phyloP scores from a whole-genome alignment of 768 basidiomycete genomes.

The Russula vinacea region DNA sequence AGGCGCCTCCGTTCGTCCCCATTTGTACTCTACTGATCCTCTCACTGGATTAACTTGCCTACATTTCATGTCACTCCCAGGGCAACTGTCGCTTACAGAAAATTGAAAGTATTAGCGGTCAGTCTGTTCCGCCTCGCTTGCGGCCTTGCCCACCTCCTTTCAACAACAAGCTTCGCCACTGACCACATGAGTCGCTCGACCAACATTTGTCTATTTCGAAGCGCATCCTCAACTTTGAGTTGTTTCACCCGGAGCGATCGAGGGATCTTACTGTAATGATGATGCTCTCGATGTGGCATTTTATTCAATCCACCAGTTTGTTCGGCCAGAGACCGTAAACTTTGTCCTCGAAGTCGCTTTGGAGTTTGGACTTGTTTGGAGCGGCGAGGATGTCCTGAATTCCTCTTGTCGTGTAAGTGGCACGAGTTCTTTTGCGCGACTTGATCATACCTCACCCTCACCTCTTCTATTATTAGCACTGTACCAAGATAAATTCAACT shows the following conservation, averaged over 20 bases:
- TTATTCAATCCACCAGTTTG: constrained; percentile 2
- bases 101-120: background rate
- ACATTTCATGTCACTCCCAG: no score
- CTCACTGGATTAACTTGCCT: no score
- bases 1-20: no score
- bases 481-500: constrained; percentile 9
- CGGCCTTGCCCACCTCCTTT: background rate
- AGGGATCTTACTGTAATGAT: constrained; percentile 6
- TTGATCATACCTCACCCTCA: background rate
- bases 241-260: constrained; percentile 18
- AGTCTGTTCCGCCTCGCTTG: background rate
- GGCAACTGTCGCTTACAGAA: no score
- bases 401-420: constrained; percentile 24
- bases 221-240: background rate
- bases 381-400: constrained; percentile 15
- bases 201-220: constrained; percentile 5
- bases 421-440: background rate
- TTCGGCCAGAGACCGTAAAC: constrained; percentile 11
- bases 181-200: constrained; percentile 2
- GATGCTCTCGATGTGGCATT: constrained; percentile 15
- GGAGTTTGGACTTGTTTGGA: no score
- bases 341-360: constrained; percentile 20
- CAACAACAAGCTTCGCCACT: background rate
- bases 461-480: constrained; percentile 15
- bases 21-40: no score